Base-by-base conservation (phyloP, 129 eudicot species). In the Scalesia atractyloides region DNA sequence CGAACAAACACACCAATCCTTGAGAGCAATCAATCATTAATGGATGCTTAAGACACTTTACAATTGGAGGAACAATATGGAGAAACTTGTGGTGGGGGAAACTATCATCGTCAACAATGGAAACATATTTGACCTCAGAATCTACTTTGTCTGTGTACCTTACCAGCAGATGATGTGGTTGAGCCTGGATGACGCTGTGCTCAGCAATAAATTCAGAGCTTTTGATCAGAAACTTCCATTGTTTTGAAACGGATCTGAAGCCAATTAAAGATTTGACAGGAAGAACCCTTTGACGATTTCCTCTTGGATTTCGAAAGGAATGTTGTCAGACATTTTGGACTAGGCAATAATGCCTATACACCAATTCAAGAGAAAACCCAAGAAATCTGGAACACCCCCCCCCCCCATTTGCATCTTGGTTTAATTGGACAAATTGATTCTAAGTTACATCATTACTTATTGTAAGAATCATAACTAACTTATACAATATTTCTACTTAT, bases 141-240 rank as follows among this genome's bases (percentile, higher is more conserved):
- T 9, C 0, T 37, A n/a, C n/a, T n/a, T n/a, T n/a, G n/a, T 7
- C 9, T 5, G 1, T 5, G 43, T 16, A 22, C 64, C 6, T 50
- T 17, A 64, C 18, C 12, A 73, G n/a, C 19, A 60, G 12, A 69
- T 69, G 68, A 70, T 37, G 63, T 74, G 33, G 66, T 62, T 69
- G 76, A 80, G 58, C 64, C 51, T 37, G 79, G 73, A 61, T 76
- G 53, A 62, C 56, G 53, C 48, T 43, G 36, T 57, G 63, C 20
- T 20, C n/a, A 1, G 0, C 3, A 6, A 57, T 57, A 22, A 57
- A 57, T 0, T 57, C 7, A 9, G 36, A 57, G 36, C 63, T 57
- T 0, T 57, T 7, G 63, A 57, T 57, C n/a, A 20, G 5, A 19
- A 34, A 19, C 14, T 56, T 56, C 62, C 62, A 57, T 57, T 20